phyloP scores from a whole-genome alignment of 2,329 filamentous ascomycete species.

The Penicillium psychrosexuale region DNA sequence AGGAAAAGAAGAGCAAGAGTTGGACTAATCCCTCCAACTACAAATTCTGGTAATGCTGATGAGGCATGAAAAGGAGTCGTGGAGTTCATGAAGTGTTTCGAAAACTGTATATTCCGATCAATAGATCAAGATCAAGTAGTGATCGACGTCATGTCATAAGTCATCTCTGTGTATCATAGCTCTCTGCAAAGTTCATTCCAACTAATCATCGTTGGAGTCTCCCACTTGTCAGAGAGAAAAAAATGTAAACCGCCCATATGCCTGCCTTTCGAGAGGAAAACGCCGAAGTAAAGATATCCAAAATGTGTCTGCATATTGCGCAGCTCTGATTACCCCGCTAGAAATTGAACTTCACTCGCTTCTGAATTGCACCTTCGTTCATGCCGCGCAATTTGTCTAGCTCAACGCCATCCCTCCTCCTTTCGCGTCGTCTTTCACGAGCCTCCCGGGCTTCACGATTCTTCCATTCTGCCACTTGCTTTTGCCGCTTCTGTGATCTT shows the following conservation, averaged over 20 bases:
- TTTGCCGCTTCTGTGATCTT: conserved; percentile 54
- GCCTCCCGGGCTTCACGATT: conserved; percentile 58
- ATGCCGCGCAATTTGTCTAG: conserved; percentile 27
- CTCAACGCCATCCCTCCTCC: conserved; percentile 39
- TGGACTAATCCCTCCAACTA: conserved; percentile 46
- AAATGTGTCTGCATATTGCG: neutral
- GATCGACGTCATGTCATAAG: conserved; percentile 21
- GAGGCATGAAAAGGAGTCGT: conserved; percentile 26
- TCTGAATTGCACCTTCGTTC: conserved; percentile 33
- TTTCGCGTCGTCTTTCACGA: conserved; percentile 54
- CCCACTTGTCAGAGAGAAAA: neutral
- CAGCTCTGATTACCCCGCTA: conserved; percentile 9
- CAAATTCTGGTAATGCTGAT: conserved; percentile 45
- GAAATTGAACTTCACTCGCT: conserved; percentile 43
- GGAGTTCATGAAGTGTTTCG: conserved; percentile 30
- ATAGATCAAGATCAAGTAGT: conserved; percentile 8
- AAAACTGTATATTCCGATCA: conserved; percentile 24
- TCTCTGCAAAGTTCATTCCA: conserved; percentile 16
- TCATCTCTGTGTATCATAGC: conserved; percentile 28
- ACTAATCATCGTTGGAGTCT: neutral
- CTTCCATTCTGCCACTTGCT: conserved; percentile 60
- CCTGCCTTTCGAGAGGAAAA: conserved; percentile 3
- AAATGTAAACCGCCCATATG: conserved; percentile 2
- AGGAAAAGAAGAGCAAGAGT: conserved; percentile 43
- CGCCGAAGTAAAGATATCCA: neutral